Conservation (phyloP, 2,329 filamentous ascomycete species). For the Escovopsis sp. region DNA sequence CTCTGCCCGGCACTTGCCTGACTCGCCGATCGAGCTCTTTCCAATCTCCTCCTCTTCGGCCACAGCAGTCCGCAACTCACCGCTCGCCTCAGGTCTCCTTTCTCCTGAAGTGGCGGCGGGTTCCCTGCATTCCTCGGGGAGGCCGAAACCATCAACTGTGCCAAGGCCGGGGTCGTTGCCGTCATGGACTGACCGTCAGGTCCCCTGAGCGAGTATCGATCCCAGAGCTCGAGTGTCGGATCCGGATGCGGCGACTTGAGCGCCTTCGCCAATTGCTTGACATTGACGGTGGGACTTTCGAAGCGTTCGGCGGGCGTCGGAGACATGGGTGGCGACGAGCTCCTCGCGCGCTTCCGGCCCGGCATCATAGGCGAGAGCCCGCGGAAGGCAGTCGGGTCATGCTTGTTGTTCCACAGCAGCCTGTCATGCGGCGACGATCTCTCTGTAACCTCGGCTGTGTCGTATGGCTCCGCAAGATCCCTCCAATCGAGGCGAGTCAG, state of each 20-base stretch:
- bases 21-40: constrained; percentile 27
- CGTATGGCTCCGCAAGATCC: constrained; percentile 37
- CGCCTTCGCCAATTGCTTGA: constrained; percentile 41
- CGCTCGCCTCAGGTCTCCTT: constrained; percentile 40
- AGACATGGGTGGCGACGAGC: constrained; percentile 58
- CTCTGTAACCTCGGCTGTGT: constrained; percentile 28
- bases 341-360: constrained; percentile 53
- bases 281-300: constrained; percentile 35
- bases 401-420: constrained; percentile 44
- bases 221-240: constrained; percentile 63
- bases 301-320: constrained; percentile 43
- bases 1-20: constrained; percentile 19
- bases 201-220: constrained; percentile 46
- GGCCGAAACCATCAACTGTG: constrained; percentile 54
- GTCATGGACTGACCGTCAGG: constrained; percentile 26
- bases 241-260: constrained; percentile 56
- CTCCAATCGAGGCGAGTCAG: constrained; percentile 40
- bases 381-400: constrained; percentile 24
- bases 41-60: constrained; percentile 53
- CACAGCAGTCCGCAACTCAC: constrained; percentile 57
- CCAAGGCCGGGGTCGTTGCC: constrained; percentile 40
- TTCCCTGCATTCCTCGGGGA: constrained; percentile 47
- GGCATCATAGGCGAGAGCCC: constrained; percentile 33
- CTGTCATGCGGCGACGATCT: constrained; percentile 44
- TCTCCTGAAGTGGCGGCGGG: constrained; percentile 26